phyloP scores from a whole-genome alignment of 2,329 filamentous ascomycete genomes.

The Alternaria arborescens region DNA sequence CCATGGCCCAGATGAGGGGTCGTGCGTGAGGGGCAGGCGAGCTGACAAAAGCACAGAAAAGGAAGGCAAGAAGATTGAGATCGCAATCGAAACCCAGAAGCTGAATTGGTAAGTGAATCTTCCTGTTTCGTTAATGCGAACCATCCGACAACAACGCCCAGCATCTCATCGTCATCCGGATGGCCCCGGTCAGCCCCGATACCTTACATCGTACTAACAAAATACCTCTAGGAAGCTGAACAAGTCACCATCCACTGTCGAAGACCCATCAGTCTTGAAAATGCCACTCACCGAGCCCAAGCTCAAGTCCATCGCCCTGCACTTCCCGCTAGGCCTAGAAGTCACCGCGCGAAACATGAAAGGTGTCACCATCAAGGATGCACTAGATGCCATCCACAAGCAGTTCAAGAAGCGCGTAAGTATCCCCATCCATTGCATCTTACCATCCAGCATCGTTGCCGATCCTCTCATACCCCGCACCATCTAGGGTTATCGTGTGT shows the following conservation, averaged over 20 bases:
- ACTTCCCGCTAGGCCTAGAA: constrained; percentile 87
- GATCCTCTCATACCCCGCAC: not conserved
- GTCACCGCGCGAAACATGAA: constrained; percentile 90
- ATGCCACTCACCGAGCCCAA: constrained; percentile 80
- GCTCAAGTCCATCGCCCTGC: constrained; percentile 92
- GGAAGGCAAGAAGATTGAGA: constrained; percentile 73
- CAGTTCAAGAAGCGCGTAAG: constrained; percentile 94
- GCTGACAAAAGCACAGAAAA: constrained; percentile 67
- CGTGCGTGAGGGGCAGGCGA: constrained; percentile 37
- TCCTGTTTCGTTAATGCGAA: not conserved
- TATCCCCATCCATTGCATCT: constrained; percentile 14
- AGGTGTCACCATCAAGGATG: constrained; percentile 97
- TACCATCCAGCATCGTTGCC: not conserved
- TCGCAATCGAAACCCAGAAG: constrained; percentile 84
- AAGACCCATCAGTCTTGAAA: constrained; percentile 86
- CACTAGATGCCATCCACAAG: constrained; percentile 94
- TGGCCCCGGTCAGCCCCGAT: constrained; percentile 11
- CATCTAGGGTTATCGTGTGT: not conserved
- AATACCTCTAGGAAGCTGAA: constrained; percentile 82
- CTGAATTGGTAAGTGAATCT: constrained; percentile 77
- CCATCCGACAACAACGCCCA: not conserved
- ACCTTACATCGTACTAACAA: constrained; percentile 24
- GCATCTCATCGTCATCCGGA: constrained; percentile 17
- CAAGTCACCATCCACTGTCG: constrained; percentile 77
- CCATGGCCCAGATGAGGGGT: constrained; percentile 25